Evolutionary conservation across 1,284 basidiomycete species (phyloP).

Genomic region (Gomphus sp.): DNA sequence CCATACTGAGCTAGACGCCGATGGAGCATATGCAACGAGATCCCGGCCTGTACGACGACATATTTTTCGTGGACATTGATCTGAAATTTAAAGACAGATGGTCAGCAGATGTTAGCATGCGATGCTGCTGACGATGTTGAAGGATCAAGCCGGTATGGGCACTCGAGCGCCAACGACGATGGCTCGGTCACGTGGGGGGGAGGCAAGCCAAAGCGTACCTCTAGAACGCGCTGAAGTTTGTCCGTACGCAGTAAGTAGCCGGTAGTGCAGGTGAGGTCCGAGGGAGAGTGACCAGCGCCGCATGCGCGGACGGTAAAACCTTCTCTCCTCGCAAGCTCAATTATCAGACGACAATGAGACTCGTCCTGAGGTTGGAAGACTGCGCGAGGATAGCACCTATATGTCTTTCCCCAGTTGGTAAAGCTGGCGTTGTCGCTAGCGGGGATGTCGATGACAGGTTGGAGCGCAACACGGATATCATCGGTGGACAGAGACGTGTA

Average conservation of each 20-base stretch:
- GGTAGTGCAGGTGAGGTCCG: conserved; percentile 82
- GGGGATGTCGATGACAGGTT: conserved; percentile 1
- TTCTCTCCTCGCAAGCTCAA: conserved; percentile 79
- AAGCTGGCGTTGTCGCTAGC: conserved; percentile 32
- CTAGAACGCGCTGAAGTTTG: conserved; percentile 57
- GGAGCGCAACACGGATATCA: conserved; percentile 9
- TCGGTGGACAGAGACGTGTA: conserved; percentile 1
- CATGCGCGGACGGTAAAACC: conserved; percentile 69
- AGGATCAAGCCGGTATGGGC: conserved; percentile 4
- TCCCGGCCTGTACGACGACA: conserved; percentile 71
- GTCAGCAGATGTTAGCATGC: conserved; percentile 1
- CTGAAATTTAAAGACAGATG: conserved; percentile 28
- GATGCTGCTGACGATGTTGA: conserved; percentile 4
- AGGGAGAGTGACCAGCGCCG: conserved; percentile 89
- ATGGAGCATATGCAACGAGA: conserved; percentile 70
- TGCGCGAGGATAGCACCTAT: conserved; percentile 49
- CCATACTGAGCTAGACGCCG: conserved; percentile 53
- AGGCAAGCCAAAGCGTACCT: conserved; percentile 44
- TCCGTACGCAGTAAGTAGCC: conserved; percentile 79
- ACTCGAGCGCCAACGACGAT: conserved; percentile 4
- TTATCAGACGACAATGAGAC: conserved; percentile 64
- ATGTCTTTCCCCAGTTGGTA: conserved; percentile 67
- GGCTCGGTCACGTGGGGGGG: conserved; percentile 8
- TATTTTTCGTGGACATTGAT: conserved; percentile 63
- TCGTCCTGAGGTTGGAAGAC: conserved; percentile 75